A percentile compares a stretch with the other conserved stretches of the same genome.
These are phyloP conservation scores for Canariomyces notabilis DNA, from an alignment of 2,329 filamentous ascomycete genomes.

Conservation along the genomic window DNA sequence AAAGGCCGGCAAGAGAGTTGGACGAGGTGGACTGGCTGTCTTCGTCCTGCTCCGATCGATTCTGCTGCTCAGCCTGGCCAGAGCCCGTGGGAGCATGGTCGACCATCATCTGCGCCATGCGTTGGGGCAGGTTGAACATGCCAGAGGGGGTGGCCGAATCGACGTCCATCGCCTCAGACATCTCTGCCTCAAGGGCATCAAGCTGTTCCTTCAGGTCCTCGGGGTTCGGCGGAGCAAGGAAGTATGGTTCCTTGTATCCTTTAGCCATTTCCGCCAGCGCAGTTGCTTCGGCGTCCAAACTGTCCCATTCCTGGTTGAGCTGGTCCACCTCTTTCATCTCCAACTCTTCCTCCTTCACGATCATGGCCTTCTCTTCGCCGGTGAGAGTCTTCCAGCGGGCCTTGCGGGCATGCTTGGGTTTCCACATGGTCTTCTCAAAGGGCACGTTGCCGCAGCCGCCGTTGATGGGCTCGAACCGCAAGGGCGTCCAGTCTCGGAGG, in stretches of 20 bases:
- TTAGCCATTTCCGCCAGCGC: background rate
- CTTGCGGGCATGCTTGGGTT: constrained; percentile 41
- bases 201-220: constrained; percentile 5
- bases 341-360: constrained; percentile 30
- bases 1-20: constrained; percentile 7
- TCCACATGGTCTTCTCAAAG: constrained; percentile 35
- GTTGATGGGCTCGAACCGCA: constrained; percentile 17
- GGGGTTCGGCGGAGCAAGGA: background rate
- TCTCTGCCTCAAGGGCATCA: background rate
- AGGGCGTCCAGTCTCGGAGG: constrained; percentile 12
- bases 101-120: background rate
- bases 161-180: constrained; percentile 9
- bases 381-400: constrained; percentile 38
- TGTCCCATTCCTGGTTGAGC: background rate
- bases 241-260: background rate
- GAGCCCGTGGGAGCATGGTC: no score
- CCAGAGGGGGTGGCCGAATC: background rate
- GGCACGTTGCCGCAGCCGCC: constrained; percentile 32
- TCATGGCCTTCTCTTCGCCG: constrained; percentile 33
- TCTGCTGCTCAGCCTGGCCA: background rate
- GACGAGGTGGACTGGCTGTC: background rate
- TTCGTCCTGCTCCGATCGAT: background rate
- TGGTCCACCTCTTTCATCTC: constrained; percentile 19
- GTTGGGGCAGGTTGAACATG: background rate
- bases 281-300: background rate